Percentiles rank a stretch among this genome's conserved stretches.
Evolutionary conservation across 2,329 filamentous ascomycete species (phyloP).

Genomic region (Stemphylium vesicarium): DNA sequence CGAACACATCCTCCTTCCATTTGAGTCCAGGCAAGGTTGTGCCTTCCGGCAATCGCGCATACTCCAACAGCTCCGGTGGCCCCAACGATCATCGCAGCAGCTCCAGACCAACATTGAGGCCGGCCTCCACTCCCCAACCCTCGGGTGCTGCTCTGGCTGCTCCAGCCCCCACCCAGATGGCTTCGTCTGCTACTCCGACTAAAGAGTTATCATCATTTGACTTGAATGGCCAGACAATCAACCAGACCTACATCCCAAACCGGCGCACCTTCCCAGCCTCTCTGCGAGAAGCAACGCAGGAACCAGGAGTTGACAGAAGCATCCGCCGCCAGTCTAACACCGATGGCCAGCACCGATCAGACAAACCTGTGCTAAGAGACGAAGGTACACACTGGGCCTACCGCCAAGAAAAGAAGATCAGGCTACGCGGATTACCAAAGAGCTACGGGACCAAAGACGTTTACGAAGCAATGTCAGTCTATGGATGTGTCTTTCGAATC

Average conservation of each 20-base stretch:
- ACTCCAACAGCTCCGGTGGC: constrained; percentile 25
- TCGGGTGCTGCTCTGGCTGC: neutral
- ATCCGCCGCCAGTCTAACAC: neutral
- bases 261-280: neutral
- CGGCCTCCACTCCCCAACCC: neutral
- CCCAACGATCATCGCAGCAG: constrained; percentile 10
- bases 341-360: neutral
- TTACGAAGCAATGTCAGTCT: constrained; percentile 27
- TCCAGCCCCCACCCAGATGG: neutral
- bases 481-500: constrained; percentile 40
- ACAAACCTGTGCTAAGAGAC: constrained; percentile 5
- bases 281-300: no score
- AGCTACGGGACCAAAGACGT: constrained; percentile 27
- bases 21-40: no score
- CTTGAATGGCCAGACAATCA: constrained; percentile 21
- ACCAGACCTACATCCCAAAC: constrained; percentile 21
- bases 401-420: constrained; percentile 34
- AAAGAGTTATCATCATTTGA: constrained; percentile 13
- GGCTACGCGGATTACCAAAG: constrained; percentile 22
- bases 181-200: constrained; percentile 7
- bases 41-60: neutral
- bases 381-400: constrained; percentile 21
- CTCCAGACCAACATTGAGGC: constrained; percentile 11
- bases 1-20: no score
- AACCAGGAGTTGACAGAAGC: neutral